Base-by-base conservation (phyloP, 1,284 basidiomycete genomes). In the Fomitopsis palustris region DNA sequence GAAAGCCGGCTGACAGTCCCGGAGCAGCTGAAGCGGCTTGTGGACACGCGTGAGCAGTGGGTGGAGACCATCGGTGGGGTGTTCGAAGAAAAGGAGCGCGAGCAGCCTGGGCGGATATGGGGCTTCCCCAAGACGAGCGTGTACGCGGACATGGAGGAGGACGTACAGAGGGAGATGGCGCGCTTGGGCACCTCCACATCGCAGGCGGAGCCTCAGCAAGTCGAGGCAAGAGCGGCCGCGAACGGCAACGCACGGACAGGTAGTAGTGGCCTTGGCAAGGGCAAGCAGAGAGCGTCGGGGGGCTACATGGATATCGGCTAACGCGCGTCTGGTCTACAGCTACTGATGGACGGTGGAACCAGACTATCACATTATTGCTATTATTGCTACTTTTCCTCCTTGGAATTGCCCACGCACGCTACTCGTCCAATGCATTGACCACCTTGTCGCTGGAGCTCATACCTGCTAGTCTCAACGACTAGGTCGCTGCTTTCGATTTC, bases 81-180 rank as follows among this genome's bases (percentile, higher is more conserved):
- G 61, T 86, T 93, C 69, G 85, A 86, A 12, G 75, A 83, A 70
- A 87, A 84, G 75, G 85, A 92, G 73, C 70, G 72, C 67, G 79
- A 85, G 66, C 72, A 74, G 57, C 82, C 88, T 10, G 85, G 92
- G 61, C 74, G 86, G 60, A 84, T 92, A 67, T 87, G 82, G 70
- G 92, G 91, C 9, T 75, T 95, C 27, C 92, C 93, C 1, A 73
- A 75, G 70, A 77, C 76, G 73, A 95, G 90, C 71, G 75, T 95
- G 2, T 96, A 83, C 69, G 80, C 82, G 58, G 92, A 87, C 14
- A 73, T 93, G 51, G 88, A 89, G 10, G 86, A 86, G 59, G 86
- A 87, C 62, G 80, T 79, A 12, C 66, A 61, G 29, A 69, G 71
- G 66, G 73, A 78, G 66, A 65, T 85, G 16, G 70, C 73, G 59